These are phyloP conservation scores for Daldinia caldariorum DNA, from an alignment of 495 filamentous ascomycete genomes.

Conservation along the genomic window DNA sequence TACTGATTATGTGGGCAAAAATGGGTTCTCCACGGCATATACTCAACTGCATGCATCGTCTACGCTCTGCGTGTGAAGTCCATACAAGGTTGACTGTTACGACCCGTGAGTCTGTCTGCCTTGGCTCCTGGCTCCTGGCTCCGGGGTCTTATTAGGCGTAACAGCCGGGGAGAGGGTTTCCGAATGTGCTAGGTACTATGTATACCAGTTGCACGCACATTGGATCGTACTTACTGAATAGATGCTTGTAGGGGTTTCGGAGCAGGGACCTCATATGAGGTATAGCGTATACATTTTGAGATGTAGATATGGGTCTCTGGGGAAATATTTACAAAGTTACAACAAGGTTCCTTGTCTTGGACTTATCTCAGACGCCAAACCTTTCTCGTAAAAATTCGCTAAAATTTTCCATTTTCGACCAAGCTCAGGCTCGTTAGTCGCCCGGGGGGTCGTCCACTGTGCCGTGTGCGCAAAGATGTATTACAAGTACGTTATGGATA, in stretches of 20 bases:
- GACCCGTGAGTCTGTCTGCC: slow-evolving; percentile 32
- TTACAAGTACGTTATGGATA: slow-evolving; percentile 8
- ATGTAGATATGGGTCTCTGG: slow-evolving; percentile 31
- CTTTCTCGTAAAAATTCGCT: slow-evolving; percentile 30
- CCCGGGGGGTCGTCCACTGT: not conserved
- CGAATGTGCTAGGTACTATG: not conserved
- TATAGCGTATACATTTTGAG: not conserved
- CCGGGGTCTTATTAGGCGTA: slow-evolving; percentile 12
- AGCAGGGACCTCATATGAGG: not conserved
- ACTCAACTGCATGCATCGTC: slow-evolving; percentile 1
- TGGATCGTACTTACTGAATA: slow-evolving; percentile 10
- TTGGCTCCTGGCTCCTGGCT: slow-evolving; percentile 32
- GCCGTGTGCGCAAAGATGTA: not conserved
- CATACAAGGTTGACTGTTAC: slow-evolving; percentile 24
- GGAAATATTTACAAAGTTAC: slow-evolving; percentile 22
- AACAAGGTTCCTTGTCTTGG: slow-evolving; percentile 10
- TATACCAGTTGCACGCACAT: no score
- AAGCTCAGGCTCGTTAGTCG: slow-evolving; percentile 11
- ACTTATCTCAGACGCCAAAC: slow-evolving; percentile 22
- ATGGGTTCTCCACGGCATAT: slow-evolving; percentile 20
- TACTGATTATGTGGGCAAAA: slow-evolving; percentile 11
- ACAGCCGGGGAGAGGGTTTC: slow-evolving; percentile 19
- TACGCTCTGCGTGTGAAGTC: slow-evolving; percentile 22
- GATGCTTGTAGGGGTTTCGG: slow-evolving; percentile 10
- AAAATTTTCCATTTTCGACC: slow-evolving; percentile 30